A percentile compares a stretch with the other conserved stretches of the same genome.
These are phyloP conservation scores for Saccharum officinarum DNA, from an alignment of 176 grass and related monocot species.

Conservation along the genomic window DNA sequence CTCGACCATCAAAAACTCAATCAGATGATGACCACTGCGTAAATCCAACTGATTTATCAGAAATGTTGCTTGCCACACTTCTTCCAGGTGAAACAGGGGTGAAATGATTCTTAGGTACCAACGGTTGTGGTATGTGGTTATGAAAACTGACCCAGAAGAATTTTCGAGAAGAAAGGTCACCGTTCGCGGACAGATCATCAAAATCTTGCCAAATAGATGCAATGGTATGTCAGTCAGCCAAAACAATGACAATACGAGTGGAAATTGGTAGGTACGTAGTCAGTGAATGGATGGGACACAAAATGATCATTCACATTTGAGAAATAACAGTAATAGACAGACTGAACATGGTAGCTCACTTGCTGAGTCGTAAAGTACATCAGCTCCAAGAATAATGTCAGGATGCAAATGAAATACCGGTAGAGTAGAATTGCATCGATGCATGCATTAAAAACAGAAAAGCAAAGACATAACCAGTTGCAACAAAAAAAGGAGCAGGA, in stretches of 20 bases:
- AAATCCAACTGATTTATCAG: background rate
- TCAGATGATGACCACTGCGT: constrained; percentile 78
- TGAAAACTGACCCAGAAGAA: constrained; percentile 59
- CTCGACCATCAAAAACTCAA: constrained; percentile 90
- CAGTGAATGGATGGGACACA: background rate
- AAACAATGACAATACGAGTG: background rate
- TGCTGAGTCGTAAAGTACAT: constrained; percentile 73
- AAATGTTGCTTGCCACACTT: background rate
- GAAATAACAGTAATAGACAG: background rate
- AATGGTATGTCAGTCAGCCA: background rate
- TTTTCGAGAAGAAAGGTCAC: constrained; percentile 67
- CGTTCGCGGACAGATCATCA: constrained; percentile 69
- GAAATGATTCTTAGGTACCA: constrained; percentile 42
- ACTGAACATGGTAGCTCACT: constrained; percentile 37
- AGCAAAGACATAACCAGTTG: too few species aligned
- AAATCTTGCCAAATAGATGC: constrained; percentile 57
- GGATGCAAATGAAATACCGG: constrained; percentile 62
- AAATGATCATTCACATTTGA: background rate
- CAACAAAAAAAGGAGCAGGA: too few species aligned
- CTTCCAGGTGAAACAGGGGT: background rate
- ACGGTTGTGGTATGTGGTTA: constrained; percentile 84
- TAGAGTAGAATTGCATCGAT: too few species aligned
- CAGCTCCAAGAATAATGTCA: constrained; percentile 76
- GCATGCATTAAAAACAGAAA: too few species aligned
- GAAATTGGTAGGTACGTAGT: background rate